These are phyloP conservation scores for Fraxinus platypoda DNA, from an alignment of 305 asterid species.

Conservation along the genomic window DNA sequence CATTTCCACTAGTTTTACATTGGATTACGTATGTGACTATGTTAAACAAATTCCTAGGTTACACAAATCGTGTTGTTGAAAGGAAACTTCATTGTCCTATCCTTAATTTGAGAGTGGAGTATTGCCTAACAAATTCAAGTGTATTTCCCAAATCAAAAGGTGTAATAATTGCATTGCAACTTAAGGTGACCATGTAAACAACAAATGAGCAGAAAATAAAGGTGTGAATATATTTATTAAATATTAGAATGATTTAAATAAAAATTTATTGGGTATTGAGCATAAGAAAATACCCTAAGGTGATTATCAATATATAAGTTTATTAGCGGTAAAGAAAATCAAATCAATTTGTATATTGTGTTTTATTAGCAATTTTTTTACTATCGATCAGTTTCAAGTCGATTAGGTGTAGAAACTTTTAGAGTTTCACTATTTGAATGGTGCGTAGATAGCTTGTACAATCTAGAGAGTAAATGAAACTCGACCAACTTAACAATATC, in stretches of 20 bases:
- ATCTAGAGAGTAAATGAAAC: no score
- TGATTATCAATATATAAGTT: no score
- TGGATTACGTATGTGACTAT: constrained; percentile 13
- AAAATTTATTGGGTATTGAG: neutral
- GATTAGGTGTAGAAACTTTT: no score
- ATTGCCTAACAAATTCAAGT: constrained; percentile 17
- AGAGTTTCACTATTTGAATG: neutral
- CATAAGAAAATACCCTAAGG: neutral
- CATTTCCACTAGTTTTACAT: neutral
- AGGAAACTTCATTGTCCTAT: neutral
- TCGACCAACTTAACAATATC: no score
- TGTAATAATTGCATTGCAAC: neutral
- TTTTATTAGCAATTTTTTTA: no score
- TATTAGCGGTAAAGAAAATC: no score
- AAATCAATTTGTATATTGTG: no score
- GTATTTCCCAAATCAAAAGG: neutral
- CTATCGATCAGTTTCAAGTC: no score
- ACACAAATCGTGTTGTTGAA: neutral
- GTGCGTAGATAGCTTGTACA: neutral
- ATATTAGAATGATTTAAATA: no score
- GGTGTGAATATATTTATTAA: neutral
- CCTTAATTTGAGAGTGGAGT: constrained; percentile 7
- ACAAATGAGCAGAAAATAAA: no score
- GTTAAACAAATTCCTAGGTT: neutral
- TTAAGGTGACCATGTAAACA: neutral